Percentiles rank a stretch among this genome's conserved stretches.
phyloP scores from a whole-genome alignment of 2,329 filamentous ascomycete species.

The Diaporthe citrichinensis region DNA sequence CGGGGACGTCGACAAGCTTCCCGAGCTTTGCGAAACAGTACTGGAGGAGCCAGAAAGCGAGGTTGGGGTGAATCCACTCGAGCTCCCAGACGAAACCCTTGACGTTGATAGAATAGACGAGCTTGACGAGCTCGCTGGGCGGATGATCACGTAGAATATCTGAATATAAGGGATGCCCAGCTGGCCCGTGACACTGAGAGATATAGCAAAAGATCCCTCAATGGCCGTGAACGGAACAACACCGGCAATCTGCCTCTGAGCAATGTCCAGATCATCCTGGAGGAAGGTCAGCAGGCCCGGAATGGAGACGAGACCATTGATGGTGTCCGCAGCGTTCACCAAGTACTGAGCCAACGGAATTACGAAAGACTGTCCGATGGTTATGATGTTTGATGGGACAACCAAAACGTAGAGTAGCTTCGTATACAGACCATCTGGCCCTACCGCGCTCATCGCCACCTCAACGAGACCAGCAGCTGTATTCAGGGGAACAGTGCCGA shows the following conservation, averaged over 20 bases:
- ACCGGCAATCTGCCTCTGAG: not conserved
- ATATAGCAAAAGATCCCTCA: not conserved
- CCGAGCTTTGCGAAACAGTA: not conserved
- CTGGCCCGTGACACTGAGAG: not conserved
- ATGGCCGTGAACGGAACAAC: not conserved
- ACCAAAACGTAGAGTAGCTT: not conserved
- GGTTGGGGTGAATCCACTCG: not conserved
- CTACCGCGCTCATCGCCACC: not conserved
- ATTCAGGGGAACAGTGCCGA: not conserved
- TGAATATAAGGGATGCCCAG: not conserved
- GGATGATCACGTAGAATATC: not conserved
- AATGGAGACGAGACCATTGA: not conserved
- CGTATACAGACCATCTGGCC: not conserved
- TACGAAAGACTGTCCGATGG: not conserved
- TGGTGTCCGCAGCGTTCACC: not conserved
- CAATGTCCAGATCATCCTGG: not conserved
- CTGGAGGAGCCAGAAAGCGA: not conserved
- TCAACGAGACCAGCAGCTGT: not conserved
- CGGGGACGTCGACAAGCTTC: not conserved
- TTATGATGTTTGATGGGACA: slow-evolving; percentile 3
- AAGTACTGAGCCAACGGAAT: not conserved
- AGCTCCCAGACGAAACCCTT: not conserved
- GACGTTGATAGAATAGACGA: not conserved
- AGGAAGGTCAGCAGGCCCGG: not conserved
- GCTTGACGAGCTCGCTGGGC: not conserved